Base-by-base conservation (phyloP, 306 rosid species). In the Cyamopsis tetragonoloba region DNA sequence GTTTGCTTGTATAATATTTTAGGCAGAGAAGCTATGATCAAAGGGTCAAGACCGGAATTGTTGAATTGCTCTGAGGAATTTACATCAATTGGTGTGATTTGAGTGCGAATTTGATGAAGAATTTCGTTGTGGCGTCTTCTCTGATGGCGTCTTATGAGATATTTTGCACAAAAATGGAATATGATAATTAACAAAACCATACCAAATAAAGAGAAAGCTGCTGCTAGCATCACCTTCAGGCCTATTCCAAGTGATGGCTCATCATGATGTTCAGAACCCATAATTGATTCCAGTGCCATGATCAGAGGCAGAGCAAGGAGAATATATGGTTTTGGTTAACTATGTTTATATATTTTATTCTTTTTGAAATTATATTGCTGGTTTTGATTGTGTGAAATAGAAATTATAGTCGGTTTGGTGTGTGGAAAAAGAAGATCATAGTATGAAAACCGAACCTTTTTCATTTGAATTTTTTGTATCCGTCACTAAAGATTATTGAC, bases 11-110 rank as follows among this genome's bases (percentile, higher is more conserved):
- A 78, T 19, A 59, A 53, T 22, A 83, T 47, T 13, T 73, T 71
- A 10, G 91, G 91, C 17, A 86, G 13, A 6, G 86, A 80, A 7
- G 77, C 84, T 54, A 83, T 55, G 51, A 70, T 62, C 1, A 32
- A 28, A 6, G 88, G 60, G 37, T 80, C 73, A 9, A 86, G 75
- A 10, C 88, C 91, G 24, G 59, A 47, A n/a, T n/a, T n/a, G 27
- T 71, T 60, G 24, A 51, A 70, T 3, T 54, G 5, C 68, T 56
- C 69, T 17, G 17, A 14, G 8, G 28, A 24, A 18, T 15, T 53
- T 8, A n/a, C 35, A 39, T 64, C 82, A 42, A 49, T 5, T 1
- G 78, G 75, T 34, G 62, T 62, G 18, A 77, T 34, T 30, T 69
- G 78, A 49, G 54, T 1, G n/a, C 19, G 42, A 27, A 44, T 35